A percentile compares a stretch with the other conserved stretches of the same genome.
Evolutionary conservation across 805 yeast species (phyloP).

Genomic region (Ogataea pignaliae): DNA sequence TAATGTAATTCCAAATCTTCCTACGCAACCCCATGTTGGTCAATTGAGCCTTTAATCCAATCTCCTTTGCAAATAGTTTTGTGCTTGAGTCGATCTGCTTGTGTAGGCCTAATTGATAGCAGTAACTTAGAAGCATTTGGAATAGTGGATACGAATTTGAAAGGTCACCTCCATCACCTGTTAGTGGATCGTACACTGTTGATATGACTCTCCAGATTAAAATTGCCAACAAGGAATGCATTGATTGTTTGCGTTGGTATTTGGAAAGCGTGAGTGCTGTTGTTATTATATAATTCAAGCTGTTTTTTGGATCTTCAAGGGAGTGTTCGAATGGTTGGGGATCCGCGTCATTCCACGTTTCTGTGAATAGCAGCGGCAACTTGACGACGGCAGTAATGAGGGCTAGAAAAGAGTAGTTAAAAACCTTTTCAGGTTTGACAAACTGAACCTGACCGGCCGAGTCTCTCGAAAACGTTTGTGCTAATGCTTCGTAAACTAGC

Average conservation of each 20-base stretch:
- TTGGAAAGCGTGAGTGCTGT: constrained; percentile 8
- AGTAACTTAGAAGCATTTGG: constrained; percentile 8
- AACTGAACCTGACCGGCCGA: constrained; percentile 3
- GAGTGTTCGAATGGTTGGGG: not conserved
- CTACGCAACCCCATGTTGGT: constrained; percentile 5
- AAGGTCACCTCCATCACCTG: constrained; percentile 16
- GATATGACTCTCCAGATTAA: constrained; percentile 5
- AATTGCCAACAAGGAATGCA: constrained; percentile 12
- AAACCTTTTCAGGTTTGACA: constrained; percentile 5
- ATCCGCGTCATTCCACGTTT: not conserved
- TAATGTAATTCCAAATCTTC: constrained; percentile 15
- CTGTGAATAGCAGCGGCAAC: constrained; percentile 5
- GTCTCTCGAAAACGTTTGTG: constrained; percentile 7
- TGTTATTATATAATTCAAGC: constrained; percentile 3
- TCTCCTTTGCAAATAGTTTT: constrained; percentile 1
- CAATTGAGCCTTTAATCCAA: constrained; percentile 1
- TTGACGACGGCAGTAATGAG: constrained; percentile 13
- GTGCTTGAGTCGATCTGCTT: constrained; percentile 9
- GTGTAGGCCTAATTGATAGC: constrained; percentile 21
- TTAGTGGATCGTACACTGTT: constrained; percentile 4
- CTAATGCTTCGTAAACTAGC: constrained; percentile 5
- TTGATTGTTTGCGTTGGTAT: constrained; percentile 12
- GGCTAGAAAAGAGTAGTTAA: constrained; percentile 13
- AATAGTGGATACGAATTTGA: constrained; percentile 11
- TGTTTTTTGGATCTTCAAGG: constrained; percentile 1